Evolutionary conservation across 148 eudicot species (phyloP).

Genomic region (Bassia scoparia): DNA sequence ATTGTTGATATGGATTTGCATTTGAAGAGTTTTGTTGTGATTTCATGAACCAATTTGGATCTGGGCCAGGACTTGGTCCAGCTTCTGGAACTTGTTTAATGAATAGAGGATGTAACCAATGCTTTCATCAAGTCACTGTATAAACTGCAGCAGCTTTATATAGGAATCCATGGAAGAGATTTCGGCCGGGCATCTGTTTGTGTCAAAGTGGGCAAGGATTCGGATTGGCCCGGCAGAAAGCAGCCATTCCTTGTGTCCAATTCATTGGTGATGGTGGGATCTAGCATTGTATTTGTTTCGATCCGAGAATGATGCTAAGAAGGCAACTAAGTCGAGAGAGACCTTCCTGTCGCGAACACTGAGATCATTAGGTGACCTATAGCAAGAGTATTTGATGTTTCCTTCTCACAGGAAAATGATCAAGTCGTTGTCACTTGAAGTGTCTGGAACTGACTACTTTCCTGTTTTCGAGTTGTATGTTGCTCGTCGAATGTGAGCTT

Average conservation of each 20-base stretch:
- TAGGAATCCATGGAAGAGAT: conserved; percentile 63
- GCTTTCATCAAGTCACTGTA: conserved; percentile 51
- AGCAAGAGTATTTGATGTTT: conserved; percentile 46
- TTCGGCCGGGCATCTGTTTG: conserved; percentile 56
- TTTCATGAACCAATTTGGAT: conserved; percentile 65
- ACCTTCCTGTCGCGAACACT: conserved; percentile 45
- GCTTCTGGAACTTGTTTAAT: conserved; percentile 55
- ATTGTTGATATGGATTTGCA: conserved; percentile 53
- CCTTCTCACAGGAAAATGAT: conserved; percentile 51
- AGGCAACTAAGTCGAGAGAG: conserved; percentile 45
- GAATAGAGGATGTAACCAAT: conserved; percentile 47
- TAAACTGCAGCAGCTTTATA: conserved; percentile 56
- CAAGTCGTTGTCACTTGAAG: conserved; percentile 43
- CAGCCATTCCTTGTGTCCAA: conserved; percentile 57
- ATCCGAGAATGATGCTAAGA: conserved; percentile 48
- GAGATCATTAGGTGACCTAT: conserved; percentile 59
- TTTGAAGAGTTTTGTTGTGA: conserved; percentile 56
- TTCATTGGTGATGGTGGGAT: conserved; percentile 62
- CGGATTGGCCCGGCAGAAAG: conserved; percentile 50
- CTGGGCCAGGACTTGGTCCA: conserved; percentile 68
- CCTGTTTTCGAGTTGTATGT: conserved; percentile 57
- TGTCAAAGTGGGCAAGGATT: conserved; percentile 50
- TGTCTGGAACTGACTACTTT: conserved; percentile 44
- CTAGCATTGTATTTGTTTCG: conserved; percentile 50
- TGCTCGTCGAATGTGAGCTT: conserved; percentile 41